Evolutionary conservation across 805 yeast species (phyloP).

Genomic region (Pichia cephalocereana): DNA sequence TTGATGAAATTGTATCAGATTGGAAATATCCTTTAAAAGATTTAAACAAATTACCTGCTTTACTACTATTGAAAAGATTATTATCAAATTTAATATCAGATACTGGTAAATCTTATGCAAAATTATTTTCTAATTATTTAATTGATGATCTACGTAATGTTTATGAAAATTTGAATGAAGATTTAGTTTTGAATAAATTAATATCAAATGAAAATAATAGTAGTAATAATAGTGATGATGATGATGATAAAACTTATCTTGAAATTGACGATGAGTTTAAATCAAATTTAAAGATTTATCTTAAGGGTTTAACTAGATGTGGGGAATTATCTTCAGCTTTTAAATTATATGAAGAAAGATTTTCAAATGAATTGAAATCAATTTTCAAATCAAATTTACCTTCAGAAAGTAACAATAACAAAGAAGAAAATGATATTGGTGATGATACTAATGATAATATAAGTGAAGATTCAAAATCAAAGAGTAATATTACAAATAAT

Average conservation of each 20-base stretch:
- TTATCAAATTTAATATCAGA: constrained; percentile 48
- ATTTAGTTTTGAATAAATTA: not conserved
- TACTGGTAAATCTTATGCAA: constrained; percentile 61
- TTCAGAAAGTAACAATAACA: constrained; percentile 23
- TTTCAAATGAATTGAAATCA: constrained; percentile 62
- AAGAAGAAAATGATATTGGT: not conserved
- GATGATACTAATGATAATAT: constrained; percentile 1
- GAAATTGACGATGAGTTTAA: constrained; percentile 45
- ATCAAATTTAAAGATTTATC: constrained; percentile 38
- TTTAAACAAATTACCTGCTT: constrained; percentile 40
- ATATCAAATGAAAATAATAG: constrained; percentile 32
- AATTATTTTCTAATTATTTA: constrained; percentile 45
- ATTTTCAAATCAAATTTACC: constrained; percentile 65
- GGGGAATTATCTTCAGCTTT: constrained; percentile 56
- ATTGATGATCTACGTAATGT: constrained; percentile 54
- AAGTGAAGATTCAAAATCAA: constrained; percentile 17
- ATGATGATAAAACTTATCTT: constrained; percentile 44
- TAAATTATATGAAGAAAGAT: constrained; percentile 53
- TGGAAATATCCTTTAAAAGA: constrained; percentile 40
- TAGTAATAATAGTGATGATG: constrained; percentile 32
- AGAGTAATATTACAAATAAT: constrained; percentile 15
- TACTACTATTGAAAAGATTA: constrained; percentile 40
- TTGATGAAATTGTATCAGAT: constrained; percentile 23
- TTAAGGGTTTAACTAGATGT: constrained; percentile 52
- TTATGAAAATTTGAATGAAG: constrained; percentile 26